Conservation (phyloP, 2,329 filamentous ascomycete species). For the Fusarium sp. region DNA sequence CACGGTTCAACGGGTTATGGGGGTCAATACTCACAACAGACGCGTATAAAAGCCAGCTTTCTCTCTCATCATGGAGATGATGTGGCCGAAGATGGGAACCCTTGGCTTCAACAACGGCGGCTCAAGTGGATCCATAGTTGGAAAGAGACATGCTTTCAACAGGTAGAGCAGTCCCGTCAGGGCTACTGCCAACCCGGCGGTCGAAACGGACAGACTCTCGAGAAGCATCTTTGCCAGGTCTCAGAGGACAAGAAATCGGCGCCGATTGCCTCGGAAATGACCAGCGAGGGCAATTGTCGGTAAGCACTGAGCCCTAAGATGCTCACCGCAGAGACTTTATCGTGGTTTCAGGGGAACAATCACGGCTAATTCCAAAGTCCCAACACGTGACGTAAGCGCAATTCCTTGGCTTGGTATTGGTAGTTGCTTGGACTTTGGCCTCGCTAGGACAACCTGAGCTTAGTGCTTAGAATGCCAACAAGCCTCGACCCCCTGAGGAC, state of each 20-base stretch:
- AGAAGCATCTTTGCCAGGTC: constrained; percentile 2
- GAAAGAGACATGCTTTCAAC: not conserved
- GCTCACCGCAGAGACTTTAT: not conserved
- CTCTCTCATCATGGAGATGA: constrained; percentile 27
- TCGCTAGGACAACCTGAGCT: not conserved
- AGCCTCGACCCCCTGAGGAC: not conserved
- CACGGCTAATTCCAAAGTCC: not conserved
- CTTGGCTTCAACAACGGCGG: constrained; percentile 25
- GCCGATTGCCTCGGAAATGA: not conserved
- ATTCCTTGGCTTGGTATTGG: not conserved
- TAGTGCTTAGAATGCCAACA: not conserved
- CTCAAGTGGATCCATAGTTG: constrained; percentile 17
- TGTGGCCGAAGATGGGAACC: constrained; percentile 29
- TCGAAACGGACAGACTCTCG: not conserved
- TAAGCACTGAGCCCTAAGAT: not conserved
- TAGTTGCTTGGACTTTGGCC: not conserved
- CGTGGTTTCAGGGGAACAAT: not conserved
- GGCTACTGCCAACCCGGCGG: not conserved
- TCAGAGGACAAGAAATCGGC: not conserved
- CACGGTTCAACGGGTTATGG: fast-evolving
- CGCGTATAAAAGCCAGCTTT: constrained; percentile 25
- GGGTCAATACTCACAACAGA: constrained; percentile 3
- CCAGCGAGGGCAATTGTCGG: not conserved
- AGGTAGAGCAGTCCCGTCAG: not conserved
- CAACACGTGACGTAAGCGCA: not conserved